These are phyloP conservation scores for Penicillium sp. DNA, from an alignment of 2,329 filamentous ascomycete genomes.

Conservation along the genomic window DNA sequence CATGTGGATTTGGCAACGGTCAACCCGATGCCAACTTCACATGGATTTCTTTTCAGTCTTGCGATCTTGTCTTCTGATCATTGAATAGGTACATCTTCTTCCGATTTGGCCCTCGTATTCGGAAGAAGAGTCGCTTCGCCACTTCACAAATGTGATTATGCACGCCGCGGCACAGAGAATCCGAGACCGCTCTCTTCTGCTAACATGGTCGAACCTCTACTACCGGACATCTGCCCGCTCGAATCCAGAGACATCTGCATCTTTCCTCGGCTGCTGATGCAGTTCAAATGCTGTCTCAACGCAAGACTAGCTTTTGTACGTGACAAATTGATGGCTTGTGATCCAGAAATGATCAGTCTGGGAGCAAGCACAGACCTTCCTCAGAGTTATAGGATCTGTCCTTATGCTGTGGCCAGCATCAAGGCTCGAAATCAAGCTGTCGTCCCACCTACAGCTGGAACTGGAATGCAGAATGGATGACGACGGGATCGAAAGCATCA, in stretches of 20 bases:
- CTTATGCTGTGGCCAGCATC: not conserved
- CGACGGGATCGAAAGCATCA: not conserved
- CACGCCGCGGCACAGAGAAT: not conserved
- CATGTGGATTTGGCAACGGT: slow-evolving; percentile 2
- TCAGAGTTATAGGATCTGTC: not conserved
- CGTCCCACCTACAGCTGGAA: slow-evolving; percentile 18
- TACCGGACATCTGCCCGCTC: not conserved
- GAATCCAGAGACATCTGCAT: slow-evolving; percentile 7
- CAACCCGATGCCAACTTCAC: not conserved
- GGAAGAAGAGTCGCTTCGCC: slow-evolving; percentile 45
- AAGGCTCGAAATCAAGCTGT: slow-evolving; percentile 11
- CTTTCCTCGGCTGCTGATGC: slow-evolving; percentile 5
- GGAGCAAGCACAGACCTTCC: not conserved
- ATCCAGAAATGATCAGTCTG: not conserved
- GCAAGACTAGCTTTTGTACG: not conserved
- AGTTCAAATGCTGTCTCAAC: slow-evolving; percentile 4
- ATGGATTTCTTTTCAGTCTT: not conserved
- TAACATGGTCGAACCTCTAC: not conserved
- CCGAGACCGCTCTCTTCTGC: not conserved
- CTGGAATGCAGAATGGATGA: slow-evolving; percentile 16
- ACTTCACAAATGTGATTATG: slow-evolving; percentile 29
- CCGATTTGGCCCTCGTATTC: slow-evolving; percentile 45
- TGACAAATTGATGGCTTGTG: not conserved
- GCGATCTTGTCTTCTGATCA: not conserved
- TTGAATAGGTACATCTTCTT: slow-evolving; percentile 47